Evolutionary conservation across 139 green algal species (phyloP).

Genomic region (Nannochloris sp.): DNA sequence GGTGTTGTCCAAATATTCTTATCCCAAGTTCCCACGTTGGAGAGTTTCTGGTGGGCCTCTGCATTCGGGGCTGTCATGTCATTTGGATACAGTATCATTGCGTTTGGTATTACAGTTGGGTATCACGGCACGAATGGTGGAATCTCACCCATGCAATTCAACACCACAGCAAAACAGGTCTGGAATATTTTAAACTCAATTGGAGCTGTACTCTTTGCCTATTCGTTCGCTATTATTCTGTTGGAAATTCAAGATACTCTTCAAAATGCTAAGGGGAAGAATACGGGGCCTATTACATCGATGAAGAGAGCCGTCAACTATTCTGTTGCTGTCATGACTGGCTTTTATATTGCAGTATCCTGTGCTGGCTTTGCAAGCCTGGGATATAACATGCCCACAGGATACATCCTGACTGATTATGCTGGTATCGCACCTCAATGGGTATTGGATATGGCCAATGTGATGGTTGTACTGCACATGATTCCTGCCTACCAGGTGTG

Average conservation of each 20-base stretch:
- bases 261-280: not conserved
- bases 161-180: constrained; percentile 4
- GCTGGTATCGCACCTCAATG: constrained; percentile 19
- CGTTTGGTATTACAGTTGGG: constrained; percentile 17
- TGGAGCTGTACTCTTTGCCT: constrained; percentile 20
- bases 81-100: constrained; percentile 36
- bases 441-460: constrained; percentile 35
- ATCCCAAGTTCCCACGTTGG: constrained; percentile 19
- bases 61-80: constrained; percentile 31
- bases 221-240: constrained; percentile 23
- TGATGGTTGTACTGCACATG: constrained; percentile 26
- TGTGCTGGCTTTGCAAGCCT: constrained; percentile 20
- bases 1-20: constrained; percentile 17
- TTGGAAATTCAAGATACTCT: constrained; percentile 30
- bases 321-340: constrained; percentile 13
- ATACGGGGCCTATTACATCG: constrained; percentile 5
- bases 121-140: constrained; percentile 9
- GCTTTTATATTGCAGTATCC: constrained; percentile 24
- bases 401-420: constrained; percentile 18
- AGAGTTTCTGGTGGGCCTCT: constrained; percentile 31
- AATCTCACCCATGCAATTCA: constrained; percentile 1
- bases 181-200: constrained; percentile 19
- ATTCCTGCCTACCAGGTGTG: constrained; percentile 25
- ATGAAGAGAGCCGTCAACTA: constrained; percentile 17
- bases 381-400: constrained; percentile 16